Conservation (phyloP, 2,329 filamentous ascomycete species). For the Eurotiales sp. region DNA sequence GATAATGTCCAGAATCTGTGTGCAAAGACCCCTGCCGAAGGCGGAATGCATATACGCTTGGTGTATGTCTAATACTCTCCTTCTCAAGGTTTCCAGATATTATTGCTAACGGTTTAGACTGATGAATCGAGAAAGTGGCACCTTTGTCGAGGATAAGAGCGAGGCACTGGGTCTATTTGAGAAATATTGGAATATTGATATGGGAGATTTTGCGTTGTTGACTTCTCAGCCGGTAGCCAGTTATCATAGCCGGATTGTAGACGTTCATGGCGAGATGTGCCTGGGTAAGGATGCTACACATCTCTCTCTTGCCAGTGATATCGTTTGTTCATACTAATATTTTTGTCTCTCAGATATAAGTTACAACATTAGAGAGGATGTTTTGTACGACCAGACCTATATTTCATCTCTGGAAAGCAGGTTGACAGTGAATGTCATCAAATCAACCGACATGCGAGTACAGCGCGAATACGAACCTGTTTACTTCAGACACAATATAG, state of each 20-base stretch:
- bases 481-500: slow-evolving; percentile 18
- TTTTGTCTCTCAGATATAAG: slow-evolving; percentile 18
- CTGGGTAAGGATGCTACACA: slow-evolving; percentile 1
- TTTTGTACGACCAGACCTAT: slow-evolving; percentile 18
- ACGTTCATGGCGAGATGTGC: slow-evolving; percentile 1
- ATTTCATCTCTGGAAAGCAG: slow-evolving; percentile 17
- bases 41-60: slow-evolving; percentile 7
- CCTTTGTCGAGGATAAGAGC: slow-evolving; percentile 9
- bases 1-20: slow-evolving; percentile 3
- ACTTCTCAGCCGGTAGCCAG: slow-evolving; percentile 14
- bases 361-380: slow-evolving; percentile 19
- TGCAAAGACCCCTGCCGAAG: slow-evolving; percentile 7
- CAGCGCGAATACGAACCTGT: slow-evolving; percentile 19
- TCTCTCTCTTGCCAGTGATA: background rate
- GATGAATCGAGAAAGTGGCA: slow-evolving; percentile 12
- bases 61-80: slow-evolving; percentile 15
- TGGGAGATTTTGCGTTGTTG: slow-evolving; percentile 12
- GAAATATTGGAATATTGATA: slow-evolving; percentile 14
- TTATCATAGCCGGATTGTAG: slow-evolving; percentile 14
- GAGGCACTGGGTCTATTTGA: slow-evolving; percentile 3
- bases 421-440: slow-evolving; percentile 16
- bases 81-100: too few species aligned
- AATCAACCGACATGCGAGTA: slow-evolving; percentile 16
- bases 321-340: too few species aligned
- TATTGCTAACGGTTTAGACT: too few species aligned